A percentile compares a stretch with the other conserved stretches of the same genome.
phyloP scores from a whole-genome alignment of 1,284 basidiomycete species.

The Peniophora sp. region DNA sequence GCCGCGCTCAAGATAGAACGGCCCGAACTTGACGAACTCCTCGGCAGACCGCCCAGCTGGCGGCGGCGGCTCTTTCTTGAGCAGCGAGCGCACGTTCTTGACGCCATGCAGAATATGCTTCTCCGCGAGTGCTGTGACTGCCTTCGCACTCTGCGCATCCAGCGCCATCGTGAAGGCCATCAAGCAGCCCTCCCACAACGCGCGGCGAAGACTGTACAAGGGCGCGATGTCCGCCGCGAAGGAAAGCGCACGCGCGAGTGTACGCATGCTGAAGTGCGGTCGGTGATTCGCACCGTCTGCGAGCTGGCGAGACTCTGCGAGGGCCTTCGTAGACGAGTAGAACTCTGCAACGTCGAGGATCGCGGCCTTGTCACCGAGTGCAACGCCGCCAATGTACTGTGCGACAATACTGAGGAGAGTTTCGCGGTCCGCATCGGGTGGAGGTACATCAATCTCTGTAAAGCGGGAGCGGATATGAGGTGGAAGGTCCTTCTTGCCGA shows the following conservation, averaged over 20 bases:
- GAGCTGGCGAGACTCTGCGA: conserved; percentile 76
- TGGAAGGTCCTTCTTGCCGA: conserved; percentile 96
- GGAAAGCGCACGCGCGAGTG: conserved; percentile 84
- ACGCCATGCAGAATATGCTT: conserved; percentile 80
- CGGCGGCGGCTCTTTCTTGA: conserved; percentile 59
- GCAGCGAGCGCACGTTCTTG: conserved; percentile 72
- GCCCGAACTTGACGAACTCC: conserved; percentile 79
- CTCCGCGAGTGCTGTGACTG: conserved; percentile 68
- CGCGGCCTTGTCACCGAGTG: conserved; percentile 81
- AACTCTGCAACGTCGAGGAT: conserved; percentile 92
- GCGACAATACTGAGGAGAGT: conserved; percentile 84
- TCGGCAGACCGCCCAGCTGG: conserved; percentile 43
- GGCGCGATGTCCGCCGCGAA: conserved; percentile 83
- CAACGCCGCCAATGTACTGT: conserved; percentile 84
- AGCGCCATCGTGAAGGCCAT: conserved; percentile 99
- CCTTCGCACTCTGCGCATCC: conserved; percentile 64
- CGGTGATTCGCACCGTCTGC: conserved; percentile 92
- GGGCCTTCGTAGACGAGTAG: conserved; percentile 78
- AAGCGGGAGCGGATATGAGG: conserved; percentile 87
- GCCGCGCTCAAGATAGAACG: conserved; percentile 86
- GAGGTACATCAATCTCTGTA: conserved; percentile 92
- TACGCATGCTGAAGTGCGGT: conserved; percentile 98
- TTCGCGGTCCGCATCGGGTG: conserved; percentile 89
- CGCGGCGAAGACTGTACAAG: conserved; percentile 76
- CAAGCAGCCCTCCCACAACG: conserved; percentile 92